phyloP scores from a whole-genome alignment of 306 rosid species.

The Hippophae gyantsensis region DNA sequence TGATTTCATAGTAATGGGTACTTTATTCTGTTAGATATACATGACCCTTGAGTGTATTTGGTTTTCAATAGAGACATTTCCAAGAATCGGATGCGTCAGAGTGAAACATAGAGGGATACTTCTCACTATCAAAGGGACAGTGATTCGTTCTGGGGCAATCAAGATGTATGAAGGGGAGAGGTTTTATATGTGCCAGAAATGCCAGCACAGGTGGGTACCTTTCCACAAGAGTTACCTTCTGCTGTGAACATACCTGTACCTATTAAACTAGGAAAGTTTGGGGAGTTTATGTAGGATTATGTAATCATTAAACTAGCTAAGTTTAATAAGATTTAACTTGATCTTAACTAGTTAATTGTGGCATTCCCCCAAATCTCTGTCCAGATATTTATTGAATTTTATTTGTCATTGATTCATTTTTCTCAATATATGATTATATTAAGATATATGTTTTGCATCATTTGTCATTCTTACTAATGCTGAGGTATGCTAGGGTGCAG shows the following conservation, averaged over 20 bases:
- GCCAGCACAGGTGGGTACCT: conserved; percentile 51
- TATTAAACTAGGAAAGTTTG: too few species aligned
- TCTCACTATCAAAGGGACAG: conserved; percentile 87
- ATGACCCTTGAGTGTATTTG: conserved; percentile 11
- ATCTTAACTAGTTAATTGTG: too few species aligned
- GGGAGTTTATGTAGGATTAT: too few species aligned
- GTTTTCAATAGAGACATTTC: conserved; percentile 59
- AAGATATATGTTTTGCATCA: conserved; percentile 6
- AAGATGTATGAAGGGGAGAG: conserved; percentile 99
- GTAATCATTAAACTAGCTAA: too few species aligned
- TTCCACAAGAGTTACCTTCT: neutral
- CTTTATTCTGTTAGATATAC: neutral
- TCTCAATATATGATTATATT: neutral
- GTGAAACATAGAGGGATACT: conserved; percentile 83
- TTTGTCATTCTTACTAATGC: conserved; percentile 7
- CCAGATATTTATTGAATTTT: neutral
- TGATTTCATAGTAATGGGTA: neutral
- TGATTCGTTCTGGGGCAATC: conserved; percentile 71
- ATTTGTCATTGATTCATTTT: neutral
- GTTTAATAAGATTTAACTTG: too few species aligned
- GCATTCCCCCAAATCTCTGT: too few species aligned
- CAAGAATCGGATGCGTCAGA: conserved; percentile 75
- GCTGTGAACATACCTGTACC: neutral
- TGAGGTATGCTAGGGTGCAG: conserved; percentile 38
- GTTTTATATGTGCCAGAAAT: conserved; percentile 67